Percentiles rank a stretch among this genome's conserved stretches.
Evolutionary conservation across 2,329 filamentous ascomycete genomes (phyloP).

Genomic region (Sarocladium brachiariae): DNA sequence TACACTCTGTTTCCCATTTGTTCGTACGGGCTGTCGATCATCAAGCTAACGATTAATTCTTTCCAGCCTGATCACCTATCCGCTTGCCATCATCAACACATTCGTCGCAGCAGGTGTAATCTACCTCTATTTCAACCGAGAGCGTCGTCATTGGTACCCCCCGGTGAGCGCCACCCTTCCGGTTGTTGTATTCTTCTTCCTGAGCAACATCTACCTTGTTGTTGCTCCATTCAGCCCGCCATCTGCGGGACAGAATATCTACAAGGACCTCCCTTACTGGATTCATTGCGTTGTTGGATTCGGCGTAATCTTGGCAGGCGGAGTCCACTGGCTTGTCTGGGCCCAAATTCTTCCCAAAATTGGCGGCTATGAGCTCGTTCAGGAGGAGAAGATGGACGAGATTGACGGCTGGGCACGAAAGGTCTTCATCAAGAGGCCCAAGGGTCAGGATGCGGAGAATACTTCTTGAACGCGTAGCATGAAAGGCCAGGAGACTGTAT

Average conservation of each 20-base stretch:
- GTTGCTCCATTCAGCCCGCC: constrained; percentile 53
- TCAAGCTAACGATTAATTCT: constrained; percentile 11
- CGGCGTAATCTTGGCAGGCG: constrained; percentile 44
- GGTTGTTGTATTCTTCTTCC: constrained; percentile 50
- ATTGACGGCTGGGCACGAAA: constrained; percentile 58
- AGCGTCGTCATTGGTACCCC: constrained; percentile 43
- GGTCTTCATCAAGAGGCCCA: constrained; percentile 41
- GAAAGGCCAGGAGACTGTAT: not conserved
- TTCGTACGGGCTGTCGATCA: not conserved
- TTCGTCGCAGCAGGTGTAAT: constrained; percentile 47
- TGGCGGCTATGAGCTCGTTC: constrained; percentile 48
- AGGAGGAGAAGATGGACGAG: constrained; percentile 45
- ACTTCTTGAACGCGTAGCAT: constrained; percentile 3
- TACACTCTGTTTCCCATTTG: constrained; percentile 1
- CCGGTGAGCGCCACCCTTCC: constrained; percentile 48
- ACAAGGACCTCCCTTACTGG: constrained; percentile 48
- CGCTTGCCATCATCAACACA: constrained; percentile 50
- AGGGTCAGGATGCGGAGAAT: constrained; percentile 9
- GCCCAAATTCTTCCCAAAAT: constrained; percentile 43
- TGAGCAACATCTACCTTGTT: constrained; percentile 55
- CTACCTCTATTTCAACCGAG: constrained; percentile 44
- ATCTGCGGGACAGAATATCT: constrained; percentile 42
- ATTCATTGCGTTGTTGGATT: constrained; percentile 52
- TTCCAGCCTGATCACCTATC: constrained; percentile 58
- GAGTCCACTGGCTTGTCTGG: constrained; percentile 51